Conservation (phyloP, 164 flowering plant species). For the Santalum album region DNA sequence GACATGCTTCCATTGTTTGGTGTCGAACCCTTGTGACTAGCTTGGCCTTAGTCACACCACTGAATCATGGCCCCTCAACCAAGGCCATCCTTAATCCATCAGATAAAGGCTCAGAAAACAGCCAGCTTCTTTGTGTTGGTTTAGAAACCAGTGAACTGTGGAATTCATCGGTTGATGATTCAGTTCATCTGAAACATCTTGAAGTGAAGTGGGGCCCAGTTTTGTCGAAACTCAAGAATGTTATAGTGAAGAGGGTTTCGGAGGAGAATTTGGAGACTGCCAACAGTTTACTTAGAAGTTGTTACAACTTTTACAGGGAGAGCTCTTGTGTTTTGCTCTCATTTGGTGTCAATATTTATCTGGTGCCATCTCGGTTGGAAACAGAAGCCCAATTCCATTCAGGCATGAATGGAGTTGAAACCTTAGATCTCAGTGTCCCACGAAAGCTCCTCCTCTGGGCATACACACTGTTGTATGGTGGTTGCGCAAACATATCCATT, state of each 20-base stretch:
- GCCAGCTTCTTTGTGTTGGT: slow-evolving; percentile 61
- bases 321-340: slow-evolving; percentile 57
- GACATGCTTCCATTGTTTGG: slow-evolving; percentile 89
- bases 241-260: slow-evolving; percentile 46
- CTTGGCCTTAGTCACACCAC: slow-evolving; percentile 70
- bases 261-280: slow-evolving; percentile 68
- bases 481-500: slow-evolving; percentile 49
- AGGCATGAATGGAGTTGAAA: slow-evolving; percentile 51
- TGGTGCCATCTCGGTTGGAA: slow-evolving; percentile 40
- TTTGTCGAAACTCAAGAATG: slow-evolving; percentile 47
- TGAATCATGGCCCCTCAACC: slow-evolving; percentile 22
- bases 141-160: slow-evolving; percentile 60
- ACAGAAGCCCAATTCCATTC: slow-evolving; percentile 34
- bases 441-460: slow-evolving; percentile 94
- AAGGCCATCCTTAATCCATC: slow-evolving; percentile 25
- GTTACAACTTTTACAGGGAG: slow-evolving; percentile 76
- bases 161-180: slow-evolving; percentile 60
- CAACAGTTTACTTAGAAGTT: slow-evolving; percentile 43
- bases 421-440: slow-evolving; percentile 69
- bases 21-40: slow-evolving; percentile 68
- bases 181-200: slow-evolving; percentile 32
- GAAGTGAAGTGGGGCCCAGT: slow-evolving; percentile 57
- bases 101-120: slow-evolving; percentile 31
- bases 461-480: slow-evolving; percentile 75
- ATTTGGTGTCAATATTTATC: slow-evolving; percentile 59